Conservation (phyloP, 441 rosid species). For the Populus hybrid region DNA sequence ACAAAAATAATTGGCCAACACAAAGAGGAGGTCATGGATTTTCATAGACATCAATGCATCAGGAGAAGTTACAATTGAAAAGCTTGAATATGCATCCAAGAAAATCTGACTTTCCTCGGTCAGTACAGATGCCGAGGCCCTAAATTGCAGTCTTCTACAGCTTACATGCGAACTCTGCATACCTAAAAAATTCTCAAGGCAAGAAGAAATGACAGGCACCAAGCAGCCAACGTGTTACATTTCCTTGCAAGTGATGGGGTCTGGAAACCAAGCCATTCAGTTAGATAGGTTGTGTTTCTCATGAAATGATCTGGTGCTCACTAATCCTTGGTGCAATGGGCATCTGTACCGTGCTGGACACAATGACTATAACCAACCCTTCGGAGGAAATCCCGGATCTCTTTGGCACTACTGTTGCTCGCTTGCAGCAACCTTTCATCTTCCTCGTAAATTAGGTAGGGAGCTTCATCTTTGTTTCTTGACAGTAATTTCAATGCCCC, state of each 20-base stretch:
- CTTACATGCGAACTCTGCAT: neutral
- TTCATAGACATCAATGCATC: neutral
- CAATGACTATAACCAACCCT: slow-evolving; percentile 68
- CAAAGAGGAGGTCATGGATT: neutral
- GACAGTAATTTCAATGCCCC: slow-evolving; percentile 79
- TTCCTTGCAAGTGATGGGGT: neutral
- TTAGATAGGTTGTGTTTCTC: slow-evolving; percentile 5
- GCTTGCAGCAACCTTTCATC: slow-evolving; percentile 85
- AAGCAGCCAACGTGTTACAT: neutral
- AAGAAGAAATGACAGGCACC: neutral
- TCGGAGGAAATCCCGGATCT: slow-evolving; percentile 62
- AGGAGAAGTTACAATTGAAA: neutral
- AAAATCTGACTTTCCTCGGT: neutral
- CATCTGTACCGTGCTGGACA: slow-evolving; percentile 79
- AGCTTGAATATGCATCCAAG: neutral
- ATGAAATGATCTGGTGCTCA: neutral
- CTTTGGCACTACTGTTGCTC: slow-evolving; percentile 82
- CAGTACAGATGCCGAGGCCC: neutral
- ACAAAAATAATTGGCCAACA: neutral
- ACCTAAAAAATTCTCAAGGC: neutral
- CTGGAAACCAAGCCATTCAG: neutral
- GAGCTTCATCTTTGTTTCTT: slow-evolving; percentile 72
- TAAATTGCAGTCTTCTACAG: too few species aligned
- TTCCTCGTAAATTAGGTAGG: slow-evolving; percentile 87
- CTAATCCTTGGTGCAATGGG: slow-evolving; percentile 76